Evolutionary conservation across 2,329 filamentous ascomycete species (phyloP).

Genomic region (Thermoascus crustaceus): DNA sequence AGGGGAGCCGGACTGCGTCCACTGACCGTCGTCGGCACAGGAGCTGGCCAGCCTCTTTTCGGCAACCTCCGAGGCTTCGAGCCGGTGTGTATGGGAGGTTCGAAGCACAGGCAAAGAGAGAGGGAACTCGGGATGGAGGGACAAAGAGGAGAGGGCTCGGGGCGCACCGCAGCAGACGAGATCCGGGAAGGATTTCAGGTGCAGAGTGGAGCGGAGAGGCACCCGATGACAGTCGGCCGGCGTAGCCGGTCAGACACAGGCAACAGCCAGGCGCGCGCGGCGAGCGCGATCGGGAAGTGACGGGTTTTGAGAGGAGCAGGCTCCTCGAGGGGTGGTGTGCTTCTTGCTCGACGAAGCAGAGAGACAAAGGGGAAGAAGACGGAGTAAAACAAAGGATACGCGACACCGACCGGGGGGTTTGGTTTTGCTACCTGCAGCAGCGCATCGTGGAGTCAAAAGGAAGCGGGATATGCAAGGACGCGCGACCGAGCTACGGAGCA

Average conservation of each 20-base stretch:
- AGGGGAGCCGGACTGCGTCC: too few relatives aligned
- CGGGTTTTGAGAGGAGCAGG: neutral
- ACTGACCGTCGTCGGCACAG: too few relatives aligned
- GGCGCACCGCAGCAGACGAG: too few relatives aligned
- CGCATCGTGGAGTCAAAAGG: neutral
- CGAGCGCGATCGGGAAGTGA: constrained; percentile 3
- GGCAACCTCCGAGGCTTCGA: too few relatives aligned
- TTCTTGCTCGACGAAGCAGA: neutral
- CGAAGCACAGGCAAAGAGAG: too few relatives aligned
- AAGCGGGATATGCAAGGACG: constrained; percentile 1
- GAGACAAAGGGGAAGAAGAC: neutral
- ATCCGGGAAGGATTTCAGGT: too few relatives aligned
- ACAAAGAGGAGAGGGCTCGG: too few relatives aligned
- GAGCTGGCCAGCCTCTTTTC: too few relatives aligned
- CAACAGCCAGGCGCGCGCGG: neutral
- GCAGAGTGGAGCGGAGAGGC: too few relatives aligned
- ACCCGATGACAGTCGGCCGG: constrained; percentile 1
- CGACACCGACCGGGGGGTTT: neutral
- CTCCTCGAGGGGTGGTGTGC: neutral
- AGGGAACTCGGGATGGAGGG: too few relatives aligned
- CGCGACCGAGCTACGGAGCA: constrained; percentile 1
- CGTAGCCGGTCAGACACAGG: constrained; percentile 1
- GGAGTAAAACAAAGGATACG: neutral
- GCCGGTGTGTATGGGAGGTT: too few relatives aligned
- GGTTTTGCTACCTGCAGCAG: neutral